Evolutionary conservation across 768 basidiomycete genomes (phyloP), one percentile per base, ranked within the genome.

Genomic region (Boletus vinaceobasis): DNA sequence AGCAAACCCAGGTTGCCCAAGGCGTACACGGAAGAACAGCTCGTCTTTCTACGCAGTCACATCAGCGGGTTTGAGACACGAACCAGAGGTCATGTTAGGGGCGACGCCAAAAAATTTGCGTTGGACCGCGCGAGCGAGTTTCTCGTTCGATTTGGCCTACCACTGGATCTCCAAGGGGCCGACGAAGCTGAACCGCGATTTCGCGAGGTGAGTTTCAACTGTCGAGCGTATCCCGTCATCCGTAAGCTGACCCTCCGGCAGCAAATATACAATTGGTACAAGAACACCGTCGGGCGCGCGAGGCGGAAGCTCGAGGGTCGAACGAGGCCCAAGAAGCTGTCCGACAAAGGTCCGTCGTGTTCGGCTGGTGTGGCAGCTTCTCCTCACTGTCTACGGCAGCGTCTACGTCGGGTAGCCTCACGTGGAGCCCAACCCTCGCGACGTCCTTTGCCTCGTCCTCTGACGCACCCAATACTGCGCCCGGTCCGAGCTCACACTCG

Each of bases 181-280:
- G 81, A 83, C 60, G 84, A 86, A 58, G 74, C 79, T 5, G 83
- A 85, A 48, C 75, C 80, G 27, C 74, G 80, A 53, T 85, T 85
- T 66, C 80, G 79, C 60, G 84, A 86, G 79, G 84, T 81, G 62
- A 37, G 71, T 46, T 38, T 33, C n/a, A n/a, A n/a, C n/a, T n/a
- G n/a, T n/a, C 38, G 10, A n/a, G 5, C 7, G 4, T n/a, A 23
- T 17, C 32, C 29, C 1, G 23, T 13, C 35, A 32, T 23, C 19
- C 19, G 1, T 4, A 29, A 1, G 21, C 59, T 32, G 6, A 43
- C 26, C 19, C 29, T 35, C 26, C 4, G 29, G 14, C 36, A 85
- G 83, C 83, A 84, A 79, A 83, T 86, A 53, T 86, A 86, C 73
- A 85, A 85, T 61, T 86, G 84, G 84, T 86, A 83, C 71, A 86